These are phyloP conservation scores for Boehmeria nivea DNA, from an alignment of 306 rosid species.

Conservation along the genomic window DNA sequence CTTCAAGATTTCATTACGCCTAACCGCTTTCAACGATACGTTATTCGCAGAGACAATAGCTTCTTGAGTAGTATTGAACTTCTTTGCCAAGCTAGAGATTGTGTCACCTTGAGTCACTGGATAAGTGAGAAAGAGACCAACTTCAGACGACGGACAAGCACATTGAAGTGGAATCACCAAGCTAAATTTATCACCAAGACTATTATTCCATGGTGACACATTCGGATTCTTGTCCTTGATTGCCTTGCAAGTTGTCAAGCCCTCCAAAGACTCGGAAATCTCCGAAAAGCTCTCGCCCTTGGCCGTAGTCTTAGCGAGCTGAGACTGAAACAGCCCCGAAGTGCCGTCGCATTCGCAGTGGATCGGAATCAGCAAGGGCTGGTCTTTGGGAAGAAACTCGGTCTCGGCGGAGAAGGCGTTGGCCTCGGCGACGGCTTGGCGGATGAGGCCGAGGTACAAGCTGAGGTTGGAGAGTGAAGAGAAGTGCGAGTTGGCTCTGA, in stretches of 20 bases:
- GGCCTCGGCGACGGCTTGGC: conserved; percentile 41
- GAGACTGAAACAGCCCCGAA: conserved; percentile 40
- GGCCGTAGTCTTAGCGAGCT: conserved; percentile 39
- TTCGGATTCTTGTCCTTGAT: conserved; percentile 52
- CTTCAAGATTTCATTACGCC: too few relatives aligned
- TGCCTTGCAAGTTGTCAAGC: conserved; percentile 68
- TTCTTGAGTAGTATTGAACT: conserved; percentile 57
- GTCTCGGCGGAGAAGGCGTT: conserved; percentile 66
- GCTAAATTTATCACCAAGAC: conserved; percentile 35
- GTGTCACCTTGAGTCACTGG: conserved; percentile 61
- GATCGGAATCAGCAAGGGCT: conserved; percentile 69
- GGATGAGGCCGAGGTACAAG: conserved; percentile 58
- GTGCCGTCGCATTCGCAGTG: conserved; percentile 34
- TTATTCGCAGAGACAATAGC: conserved; percentile 50
- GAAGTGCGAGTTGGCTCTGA: conserved; percentile 54
- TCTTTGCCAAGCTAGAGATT: conserved; percentile 54
- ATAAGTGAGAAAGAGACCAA: conserved; percentile 53
- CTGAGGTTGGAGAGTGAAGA: conserved; percentile 73
- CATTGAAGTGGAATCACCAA: conserved; percentile 67
- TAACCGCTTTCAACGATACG: conserved; percentile 24
- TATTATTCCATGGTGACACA: conserved; percentile 44
- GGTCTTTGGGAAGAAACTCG: conserved; percentile 40
- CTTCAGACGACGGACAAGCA: conserved; percentile 55
- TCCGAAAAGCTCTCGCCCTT: conserved; percentile 65
- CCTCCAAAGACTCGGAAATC: conserved; percentile 65